Base-by-base conservation (phyloP, 768 basidiomycete genomes). In the Xanthoconium purpureum region DNA sequence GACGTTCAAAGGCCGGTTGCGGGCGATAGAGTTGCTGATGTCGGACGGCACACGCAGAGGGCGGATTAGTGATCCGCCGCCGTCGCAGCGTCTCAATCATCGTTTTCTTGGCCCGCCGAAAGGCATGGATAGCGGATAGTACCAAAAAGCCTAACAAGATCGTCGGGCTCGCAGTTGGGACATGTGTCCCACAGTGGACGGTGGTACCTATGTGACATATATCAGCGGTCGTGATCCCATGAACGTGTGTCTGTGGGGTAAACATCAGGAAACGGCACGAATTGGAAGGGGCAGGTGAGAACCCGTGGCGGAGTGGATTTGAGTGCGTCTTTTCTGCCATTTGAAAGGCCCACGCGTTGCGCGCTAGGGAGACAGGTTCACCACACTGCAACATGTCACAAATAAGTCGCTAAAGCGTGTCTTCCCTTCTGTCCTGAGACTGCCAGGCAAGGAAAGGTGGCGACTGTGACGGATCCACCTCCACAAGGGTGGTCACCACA, bases 241-340 rank as follows among this genome's bases (percentile, higher is more conserved):
- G 55, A 59, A 58, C 58, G 58, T 59, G 58, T 47, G 50, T 47
- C 35, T 58, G 58, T 14, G 58, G 58, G 50, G 50, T 48, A 52
- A 49, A 54, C 47, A 45, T 8, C 11, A 15, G 35, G 48, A 50
- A 58, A 56, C 46, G 35, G 35, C 7, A 42, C 4, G 44, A 44
- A 55, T 37, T 30, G 28, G 28, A 47, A 47, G 14, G 44, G 45
- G 56, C 39, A 50, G 55, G 66, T 62, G 64, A 60, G 63, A 66
- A 57, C 45, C n/a, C 5, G 59, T 59, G 63, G 59, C 57, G 56
- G 57, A 37, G 53, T 39, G 50, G 28, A 44, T 36, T n/a, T 15
- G 18, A 38, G 11, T 68, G 68, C 64, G 68, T 68, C 64, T 63
- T 69, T 71, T 69, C 46, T 61, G 68, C 68, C 69, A 71, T 69